Percentiles rank a stretch among this genome's conserved stretches.
phyloP scores from a whole-genome alignment of 2,329 filamentous ascomycete species.

The Macrophomina phaseolina region DNA sequence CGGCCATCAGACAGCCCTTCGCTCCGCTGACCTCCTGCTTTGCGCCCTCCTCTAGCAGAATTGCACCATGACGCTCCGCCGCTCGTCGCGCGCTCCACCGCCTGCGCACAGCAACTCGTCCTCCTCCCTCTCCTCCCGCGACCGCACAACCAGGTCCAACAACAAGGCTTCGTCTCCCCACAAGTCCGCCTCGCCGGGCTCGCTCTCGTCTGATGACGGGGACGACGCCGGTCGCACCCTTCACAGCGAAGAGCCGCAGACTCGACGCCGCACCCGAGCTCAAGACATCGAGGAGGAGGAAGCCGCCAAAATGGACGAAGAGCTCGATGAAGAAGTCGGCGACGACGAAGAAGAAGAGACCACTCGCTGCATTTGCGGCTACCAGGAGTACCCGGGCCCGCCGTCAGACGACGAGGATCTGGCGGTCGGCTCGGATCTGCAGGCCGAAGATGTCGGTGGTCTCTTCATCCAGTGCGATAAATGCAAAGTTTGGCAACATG shows the following conservation, averaged over 20 bases:
- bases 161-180: conserved; percentile 74
- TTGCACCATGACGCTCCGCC: conserved; percentile 70
- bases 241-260: conserved; percentile 69
- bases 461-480: conserved; percentile 98
- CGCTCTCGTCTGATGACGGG: conserved; percentile 71
- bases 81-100: conserved; percentile 83
- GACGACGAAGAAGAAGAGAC: conserved; percentile 88
- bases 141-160: conserved; percentile 74
- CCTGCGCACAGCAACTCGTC: conserved; percentile 78
- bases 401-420: conserved; percentile 61
- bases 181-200: conserved; percentile 76
- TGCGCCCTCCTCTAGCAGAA: conserved; percentile 18
- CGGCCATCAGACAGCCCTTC: background rate
- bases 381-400: conserved; percentile 90
- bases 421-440: conserved; percentile 56
- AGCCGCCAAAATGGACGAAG: conserved; percentile 47
- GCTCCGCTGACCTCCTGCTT: conserved; percentile 8
- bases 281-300: conserved; percentile 66
- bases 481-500: conserved; percentile 98
- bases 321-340: conserved; percentile 67
- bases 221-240: conserved; percentile 61
- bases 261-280: conserved; percentile 79
- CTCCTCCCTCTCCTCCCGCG: conserved; percentile 73
- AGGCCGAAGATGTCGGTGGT: conserved; percentile 80
- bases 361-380: conserved; percentile 92